phyloP scores from a whole-genome alignment of 2,329 filamentous ascomycete species.

The Ophiosphaerella herpotricha region DNA sequence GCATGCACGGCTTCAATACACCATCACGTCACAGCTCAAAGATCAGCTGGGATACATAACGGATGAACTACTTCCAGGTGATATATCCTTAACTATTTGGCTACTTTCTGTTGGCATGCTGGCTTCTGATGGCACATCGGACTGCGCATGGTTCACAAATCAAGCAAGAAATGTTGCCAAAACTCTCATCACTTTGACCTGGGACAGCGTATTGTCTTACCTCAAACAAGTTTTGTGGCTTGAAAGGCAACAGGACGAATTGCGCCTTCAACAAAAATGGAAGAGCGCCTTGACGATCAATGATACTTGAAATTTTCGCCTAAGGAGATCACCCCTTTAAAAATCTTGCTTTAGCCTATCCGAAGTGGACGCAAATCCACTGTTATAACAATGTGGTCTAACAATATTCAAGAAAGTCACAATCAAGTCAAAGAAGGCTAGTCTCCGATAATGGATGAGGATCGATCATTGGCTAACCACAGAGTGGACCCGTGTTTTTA shows the following conservation, averaged over 20 bases:
- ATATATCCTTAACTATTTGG: constrained; percentile 16
- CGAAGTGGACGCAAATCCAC: too few relatives aligned
- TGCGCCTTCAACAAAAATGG: constrained; percentile 13
- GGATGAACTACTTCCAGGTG: constrained; percentile 1
- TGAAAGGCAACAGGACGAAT: constrained; percentile 2
- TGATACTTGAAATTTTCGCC: background rate
- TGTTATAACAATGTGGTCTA: background rate
- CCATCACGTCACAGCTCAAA: constrained; percentile 13
- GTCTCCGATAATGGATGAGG: constrained; percentile 9
- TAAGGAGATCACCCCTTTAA: too few relatives aligned
- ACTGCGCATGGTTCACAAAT: constrained; percentile 17
- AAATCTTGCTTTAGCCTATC: too few relatives aligned
- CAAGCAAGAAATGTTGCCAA: constrained; percentile 4
- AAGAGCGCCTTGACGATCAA: constrained; percentile 1
- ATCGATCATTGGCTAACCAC: background rate
- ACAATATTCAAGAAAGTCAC: background rate
- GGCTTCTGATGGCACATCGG: constrained; percentile 8
- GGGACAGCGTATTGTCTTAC: constrained; percentile 7
- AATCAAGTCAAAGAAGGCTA: constrained; percentile 11
- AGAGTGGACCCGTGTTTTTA: background rate
- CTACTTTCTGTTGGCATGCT: constrained; percentile 21
- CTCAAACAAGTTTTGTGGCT: constrained; percentile 18
- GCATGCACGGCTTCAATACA: constrained; percentile 44
- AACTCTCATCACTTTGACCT: constrained; percentile 2
- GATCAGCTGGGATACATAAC: constrained; percentile 9